A percentile compares a stretch with the other conserved stretches of the same genome.
These are phyloP conservation scores for Pittosporum tobira DNA, from an alignment of 129 eudicot species.

Conservation along the genomic window DNA sequence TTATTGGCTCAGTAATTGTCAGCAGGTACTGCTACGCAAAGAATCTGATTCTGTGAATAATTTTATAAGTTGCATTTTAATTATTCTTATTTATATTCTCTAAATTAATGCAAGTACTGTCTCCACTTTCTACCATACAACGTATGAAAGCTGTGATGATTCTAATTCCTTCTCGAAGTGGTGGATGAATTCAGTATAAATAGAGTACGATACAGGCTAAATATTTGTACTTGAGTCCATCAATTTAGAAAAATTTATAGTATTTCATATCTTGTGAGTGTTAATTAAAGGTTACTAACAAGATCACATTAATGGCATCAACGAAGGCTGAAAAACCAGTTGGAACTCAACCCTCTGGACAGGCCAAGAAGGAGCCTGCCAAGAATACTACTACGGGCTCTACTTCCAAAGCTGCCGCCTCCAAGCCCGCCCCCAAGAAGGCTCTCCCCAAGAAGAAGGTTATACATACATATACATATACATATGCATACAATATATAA, in stretches of 20 bases:
- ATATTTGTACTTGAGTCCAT: not conserved
- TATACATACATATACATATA: too few species aligned
- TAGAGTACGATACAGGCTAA: not conserved
- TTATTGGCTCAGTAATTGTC: too few species aligned
- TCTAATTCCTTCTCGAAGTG: not conserved
- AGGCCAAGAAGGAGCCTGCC: constrained; percentile 1
- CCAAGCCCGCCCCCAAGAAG: constrained; percentile 8
- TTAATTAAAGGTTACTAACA: too few species aligned
- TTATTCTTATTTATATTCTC: too few species aligned
- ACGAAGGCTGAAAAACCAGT: constrained; percentile 7
- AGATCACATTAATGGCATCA: constrained; percentile 14
- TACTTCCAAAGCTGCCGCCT: constrained; percentile 3
- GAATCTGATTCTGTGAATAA: too few species aligned
- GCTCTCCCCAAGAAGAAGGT: constrained; percentile 13
- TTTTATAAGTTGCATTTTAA: too few species aligned
- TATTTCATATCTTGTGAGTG: not conserved
- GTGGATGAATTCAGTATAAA: not conserved
- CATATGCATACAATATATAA: too few species aligned
- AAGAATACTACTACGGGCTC: not conserved
- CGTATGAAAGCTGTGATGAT: too few species aligned
- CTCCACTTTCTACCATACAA: too few species aligned
- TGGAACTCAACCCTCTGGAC: constrained; percentile 6
- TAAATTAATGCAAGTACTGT: too few species aligned
- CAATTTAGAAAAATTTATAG: not conserved
- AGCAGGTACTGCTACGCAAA: too few species aligned